These are phyloP conservation scores for Lasiodiplodia citricola DNA, from an alignment of 2,329 filamentous ascomycete species.

Conservation along the genomic window DNA sequence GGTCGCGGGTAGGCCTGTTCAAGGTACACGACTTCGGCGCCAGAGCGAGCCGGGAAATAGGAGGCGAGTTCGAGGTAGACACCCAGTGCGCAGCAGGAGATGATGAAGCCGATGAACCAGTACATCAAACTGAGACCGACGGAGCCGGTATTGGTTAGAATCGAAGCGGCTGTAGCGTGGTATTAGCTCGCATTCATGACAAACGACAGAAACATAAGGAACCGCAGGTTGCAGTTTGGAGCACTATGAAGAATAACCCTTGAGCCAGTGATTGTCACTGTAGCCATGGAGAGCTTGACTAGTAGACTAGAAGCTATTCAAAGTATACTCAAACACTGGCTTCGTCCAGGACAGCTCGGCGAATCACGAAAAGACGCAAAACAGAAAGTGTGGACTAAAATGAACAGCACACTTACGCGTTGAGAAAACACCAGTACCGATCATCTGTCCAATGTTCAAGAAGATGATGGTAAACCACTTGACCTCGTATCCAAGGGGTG, in stretches of 20 bases:
- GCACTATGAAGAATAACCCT: background rate
- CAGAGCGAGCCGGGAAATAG: conserved; percentile 70
- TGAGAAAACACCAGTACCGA: conserved; percentile 69
- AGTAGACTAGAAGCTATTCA: background rate
- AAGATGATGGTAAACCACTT: conserved; percentile 63
- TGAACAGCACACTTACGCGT: conserved; percentile 57
- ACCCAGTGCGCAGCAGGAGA: conserved; percentile 60
- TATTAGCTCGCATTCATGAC: background rate
- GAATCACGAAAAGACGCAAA: background rate
- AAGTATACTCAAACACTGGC: background rate
- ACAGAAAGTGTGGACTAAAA: background rate
- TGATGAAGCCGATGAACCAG: conserved; percentile 68
- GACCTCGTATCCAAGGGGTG: conserved; percentile 65
- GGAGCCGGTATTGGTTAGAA: conserved; percentile 66
- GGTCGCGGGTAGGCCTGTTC: conserved; percentile 71
- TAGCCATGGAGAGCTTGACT: background rate
- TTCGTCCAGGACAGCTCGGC: background rate
- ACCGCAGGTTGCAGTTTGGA: too few species aligned
- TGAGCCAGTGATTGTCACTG: background rate
- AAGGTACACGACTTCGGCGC: conserved; percentile 70
- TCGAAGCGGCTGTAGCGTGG: conserved; percentile 32
- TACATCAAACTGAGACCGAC: conserved; percentile 67
- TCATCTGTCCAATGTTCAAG: conserved; percentile 67
- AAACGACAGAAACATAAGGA: background rate
- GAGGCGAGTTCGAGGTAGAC: conserved; percentile 69